phyloP scores from a whole-genome alignment of 2,329 filamentous ascomycete species.

The Hypoxylon sp. region DNA sequence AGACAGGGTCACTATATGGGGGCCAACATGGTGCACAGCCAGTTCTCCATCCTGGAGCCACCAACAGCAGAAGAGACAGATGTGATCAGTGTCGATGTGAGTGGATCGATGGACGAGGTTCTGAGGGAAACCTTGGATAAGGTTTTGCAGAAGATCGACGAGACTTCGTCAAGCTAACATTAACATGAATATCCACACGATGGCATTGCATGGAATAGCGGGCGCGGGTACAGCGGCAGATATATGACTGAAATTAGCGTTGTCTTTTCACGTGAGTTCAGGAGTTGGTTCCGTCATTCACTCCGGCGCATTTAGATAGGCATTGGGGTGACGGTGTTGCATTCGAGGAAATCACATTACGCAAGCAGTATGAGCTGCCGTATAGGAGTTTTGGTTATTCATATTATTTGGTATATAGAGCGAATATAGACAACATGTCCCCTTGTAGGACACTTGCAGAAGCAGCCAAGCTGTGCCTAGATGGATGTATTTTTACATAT shows the following conservation, averaged over 20 bases:
- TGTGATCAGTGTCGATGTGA: conserved; percentile 79
- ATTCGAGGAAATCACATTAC: conserved; percentile 37
- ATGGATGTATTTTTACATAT: conserved; percentile 19
- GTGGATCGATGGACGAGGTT: conserved; percentile 70
- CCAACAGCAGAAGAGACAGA: conserved; percentile 80
- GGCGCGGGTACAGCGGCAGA: conserved; percentile 10
- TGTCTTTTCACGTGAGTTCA: conserved; percentile 29
- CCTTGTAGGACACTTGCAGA: conserved; percentile 13
- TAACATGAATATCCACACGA: conserved; percentile 16
- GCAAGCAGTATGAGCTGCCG: conserved; percentile 32
- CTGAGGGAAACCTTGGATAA: conserved; percentile 70
- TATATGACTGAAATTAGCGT: conserved; percentile 34
- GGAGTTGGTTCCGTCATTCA: conserved; percentile 41
- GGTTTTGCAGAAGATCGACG: conserved; percentile 69
- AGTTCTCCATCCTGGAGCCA: conserved; percentile 89
- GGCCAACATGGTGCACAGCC: conserved; percentile 92
- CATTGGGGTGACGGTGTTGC: conserved; percentile 28
- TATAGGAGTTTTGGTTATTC: conserved; percentile 36
- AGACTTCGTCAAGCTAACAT: conserved; percentile 52
- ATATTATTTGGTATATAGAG: conserved; percentile 37
- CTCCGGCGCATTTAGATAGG: conserved; percentile 41
- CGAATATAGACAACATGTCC: conserved; percentile 14
- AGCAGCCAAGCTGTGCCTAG: conserved; percentile 25
- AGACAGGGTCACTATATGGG: conserved; percentile 96
- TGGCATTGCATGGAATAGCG: conserved; percentile 32